These are phyloP conservation scores for Nemania bipapillata DNA, from an alignment of 2,329 filamentous ascomycete species.

Conservation along the genomic window DNA sequence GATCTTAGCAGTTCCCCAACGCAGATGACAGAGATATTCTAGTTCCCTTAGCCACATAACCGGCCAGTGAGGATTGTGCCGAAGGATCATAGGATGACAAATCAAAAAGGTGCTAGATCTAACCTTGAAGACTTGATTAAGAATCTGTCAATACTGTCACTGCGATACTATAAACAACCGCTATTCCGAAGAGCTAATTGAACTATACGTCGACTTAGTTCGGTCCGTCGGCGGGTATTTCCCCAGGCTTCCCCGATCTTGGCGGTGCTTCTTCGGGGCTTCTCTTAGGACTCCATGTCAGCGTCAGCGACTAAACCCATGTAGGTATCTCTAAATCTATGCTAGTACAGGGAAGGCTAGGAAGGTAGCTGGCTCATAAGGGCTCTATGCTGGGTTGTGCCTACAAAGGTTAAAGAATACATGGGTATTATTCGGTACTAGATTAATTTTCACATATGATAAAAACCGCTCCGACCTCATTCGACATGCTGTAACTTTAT, in stretches of 20 bases:
- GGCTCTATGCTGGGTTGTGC: neutral
- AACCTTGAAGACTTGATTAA: too few species aligned
- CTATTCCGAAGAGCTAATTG: neutral
- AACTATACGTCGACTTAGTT: neutral
- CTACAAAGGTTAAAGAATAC: too few species aligned
- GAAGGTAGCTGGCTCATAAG: neutral
- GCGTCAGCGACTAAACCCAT: constrained; percentile 6
- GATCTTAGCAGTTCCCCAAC: too few species aligned
- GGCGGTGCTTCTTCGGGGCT: constrained; percentile 18
- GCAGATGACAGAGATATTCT: too few species aligned
- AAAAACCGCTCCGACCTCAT: neutral
- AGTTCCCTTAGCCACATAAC: too few species aligned
- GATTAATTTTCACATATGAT: neutral
- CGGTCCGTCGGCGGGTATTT: neutral
- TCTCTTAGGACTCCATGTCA: neutral
- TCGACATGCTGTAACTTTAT: neutral
- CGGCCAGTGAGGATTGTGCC: too few species aligned
- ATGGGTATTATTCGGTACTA: too few species aligned
- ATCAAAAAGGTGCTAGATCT: too few species aligned
- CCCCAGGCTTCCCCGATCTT: constrained; percentile 12
- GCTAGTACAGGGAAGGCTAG: neutral
- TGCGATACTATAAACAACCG: neutral
- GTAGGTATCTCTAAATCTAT: neutral
- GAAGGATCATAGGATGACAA: too few species aligned
- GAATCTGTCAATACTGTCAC: too few species aligned